These are phyloP conservation scores for Setaria viridis DNA, from an alignment of 202 grass and related monocot species.

Conservation along the genomic window DNA sequence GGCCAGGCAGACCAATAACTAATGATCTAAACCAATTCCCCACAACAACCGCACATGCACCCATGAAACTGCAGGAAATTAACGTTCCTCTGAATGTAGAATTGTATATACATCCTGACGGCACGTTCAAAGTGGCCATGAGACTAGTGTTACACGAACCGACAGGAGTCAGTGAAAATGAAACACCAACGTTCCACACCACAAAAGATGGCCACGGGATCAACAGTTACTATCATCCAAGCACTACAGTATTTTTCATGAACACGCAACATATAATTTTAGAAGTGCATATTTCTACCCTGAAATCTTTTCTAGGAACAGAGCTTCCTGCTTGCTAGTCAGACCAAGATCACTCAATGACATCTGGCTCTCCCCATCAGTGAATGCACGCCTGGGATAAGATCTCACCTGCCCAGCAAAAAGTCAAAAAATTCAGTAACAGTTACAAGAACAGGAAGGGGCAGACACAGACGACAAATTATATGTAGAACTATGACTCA, in stretches of 20 bases:
- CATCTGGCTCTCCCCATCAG: conserved; percentile 64
- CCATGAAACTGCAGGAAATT: not conserved
- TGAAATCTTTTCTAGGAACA: conserved; percentile 89
- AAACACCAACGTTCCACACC: not conserved
- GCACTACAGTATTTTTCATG: not conserved
- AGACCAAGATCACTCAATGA: conserved; percentile 83
- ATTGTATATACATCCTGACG: conserved; percentile 38
- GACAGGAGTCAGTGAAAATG: not conserved
- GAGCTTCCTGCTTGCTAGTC: conserved; percentile 87
- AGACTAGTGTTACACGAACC: not conserved
- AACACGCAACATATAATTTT: not conserved
- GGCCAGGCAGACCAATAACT: not conserved
- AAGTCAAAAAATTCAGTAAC: not conserved
- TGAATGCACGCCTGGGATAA: conserved; percentile 82
- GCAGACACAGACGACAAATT: not conserved
- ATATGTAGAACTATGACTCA: conserved; percentile 8
- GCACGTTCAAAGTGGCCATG: not conserved
- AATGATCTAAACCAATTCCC: not conserved
- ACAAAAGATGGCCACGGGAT: conserved; percentile 8
- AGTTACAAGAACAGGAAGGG: not conserved
- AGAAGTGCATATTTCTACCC: conserved; percentile 24
- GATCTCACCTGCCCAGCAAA: conserved; percentile 71
- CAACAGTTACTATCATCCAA: not conserved
- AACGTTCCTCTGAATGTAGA: not conserved
- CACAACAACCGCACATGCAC: not conserved